phyloP scores from a whole-genome alignment of 805 yeast species.

The Yarrowia porcina region DNA sequence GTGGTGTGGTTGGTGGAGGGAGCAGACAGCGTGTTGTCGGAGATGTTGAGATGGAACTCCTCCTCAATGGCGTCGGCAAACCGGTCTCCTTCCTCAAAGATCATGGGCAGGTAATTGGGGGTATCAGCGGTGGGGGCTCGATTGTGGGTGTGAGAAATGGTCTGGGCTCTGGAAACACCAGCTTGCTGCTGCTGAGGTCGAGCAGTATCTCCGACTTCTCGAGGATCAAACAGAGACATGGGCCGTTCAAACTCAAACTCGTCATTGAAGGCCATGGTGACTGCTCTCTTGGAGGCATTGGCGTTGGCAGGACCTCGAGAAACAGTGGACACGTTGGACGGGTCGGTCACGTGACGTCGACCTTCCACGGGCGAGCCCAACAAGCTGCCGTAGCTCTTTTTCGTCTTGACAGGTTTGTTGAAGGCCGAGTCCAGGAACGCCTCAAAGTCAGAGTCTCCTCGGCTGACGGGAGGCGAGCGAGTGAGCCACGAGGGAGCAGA shows the following conservation, averaged over 20 bases:
- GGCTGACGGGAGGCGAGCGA: not conserved
- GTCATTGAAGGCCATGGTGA: conserved; percentile 6
- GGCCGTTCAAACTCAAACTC: conserved; percentile 6
- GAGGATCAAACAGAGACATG: conserved; percentile 24
- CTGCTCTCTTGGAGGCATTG: conserved; percentile 5
- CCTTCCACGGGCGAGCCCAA: not conserved
- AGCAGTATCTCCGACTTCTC: conserved; percentile 29
- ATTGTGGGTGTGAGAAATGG: conserved; percentile 27
- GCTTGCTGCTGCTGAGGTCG: not conserved
- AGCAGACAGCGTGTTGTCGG: conserved; percentile 21
- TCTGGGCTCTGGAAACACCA: conserved; percentile 1
- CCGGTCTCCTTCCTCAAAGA: conserved; percentile 40
- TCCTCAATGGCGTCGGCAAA: conserved; percentile 42
- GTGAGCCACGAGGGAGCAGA: conserved; percentile 6
- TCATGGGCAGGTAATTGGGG: conserved; percentile 39
- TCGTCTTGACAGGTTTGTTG: conserved; percentile 18
- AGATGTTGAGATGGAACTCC: conserved; percentile 36
- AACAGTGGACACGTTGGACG: not conserved
- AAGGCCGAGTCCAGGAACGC: conserved; percentile 20
- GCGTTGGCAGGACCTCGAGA: not conserved
- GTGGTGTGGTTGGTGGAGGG: conserved; percentile 5
- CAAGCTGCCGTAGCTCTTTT: conserved; percentile 10
- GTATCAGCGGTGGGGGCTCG: not conserved
- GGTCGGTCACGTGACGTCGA: conserved; percentile 15
- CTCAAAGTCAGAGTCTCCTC: not conserved